These are phyloP conservation scores for Hibiscus trionum DNA, from an alignment of 345 rosid species.

Conservation along the genomic window DNA sequence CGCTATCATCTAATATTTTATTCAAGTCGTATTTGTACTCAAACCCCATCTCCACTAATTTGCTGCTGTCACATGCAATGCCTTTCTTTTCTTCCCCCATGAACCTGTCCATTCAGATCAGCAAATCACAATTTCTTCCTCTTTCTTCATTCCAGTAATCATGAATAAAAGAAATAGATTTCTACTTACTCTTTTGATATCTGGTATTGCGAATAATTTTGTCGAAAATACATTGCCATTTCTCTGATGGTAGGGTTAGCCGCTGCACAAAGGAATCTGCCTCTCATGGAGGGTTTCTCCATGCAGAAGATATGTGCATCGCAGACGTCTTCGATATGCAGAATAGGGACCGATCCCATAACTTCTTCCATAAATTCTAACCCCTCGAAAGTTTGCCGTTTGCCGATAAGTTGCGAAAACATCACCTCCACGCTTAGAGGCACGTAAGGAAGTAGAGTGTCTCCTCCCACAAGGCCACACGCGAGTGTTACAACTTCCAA, in stretches of 20 bases:
- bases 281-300: slow-evolving; percentile 20
- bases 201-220: slow-evolving; percentile 11
- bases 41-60: slow-evolving; percentile 25
- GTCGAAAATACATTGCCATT: not conserved
- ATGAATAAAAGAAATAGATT: not conserved
- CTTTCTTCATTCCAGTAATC: not conserved
- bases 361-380: slow-evolving; percentile 14
- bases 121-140: not conserved
- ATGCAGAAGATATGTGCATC: slow-evolving; percentile 32
- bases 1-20: slow-evolving; percentile 18
- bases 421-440: slow-evolving; percentile 9
- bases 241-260: slow-evolving; percentile 18
- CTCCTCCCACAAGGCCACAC: slow-evolving; percentile 21
- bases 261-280: slow-evolving; percentile 27
- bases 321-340: slow-evolving; percentile 21
- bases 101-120: slow-evolving; percentile 9
- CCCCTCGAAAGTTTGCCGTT: not conserved
- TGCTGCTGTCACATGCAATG: slow-evolving; percentile 6
- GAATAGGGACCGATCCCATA: slow-evolving; percentile 16
- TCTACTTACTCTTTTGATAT: slow-evolving; percentile 16
- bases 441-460: not conserved
- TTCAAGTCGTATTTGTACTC: slow-evolving; percentile 18
- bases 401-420: slow-evolving; percentile 3
- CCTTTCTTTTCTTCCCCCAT: slow-evolving; percentile 1
- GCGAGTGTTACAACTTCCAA: slow-evolving; percentile 20